phyloP scores from a whole-genome alignment of 805 yeast genomes.

The Alloascoidea hylecoeti region DNA sequence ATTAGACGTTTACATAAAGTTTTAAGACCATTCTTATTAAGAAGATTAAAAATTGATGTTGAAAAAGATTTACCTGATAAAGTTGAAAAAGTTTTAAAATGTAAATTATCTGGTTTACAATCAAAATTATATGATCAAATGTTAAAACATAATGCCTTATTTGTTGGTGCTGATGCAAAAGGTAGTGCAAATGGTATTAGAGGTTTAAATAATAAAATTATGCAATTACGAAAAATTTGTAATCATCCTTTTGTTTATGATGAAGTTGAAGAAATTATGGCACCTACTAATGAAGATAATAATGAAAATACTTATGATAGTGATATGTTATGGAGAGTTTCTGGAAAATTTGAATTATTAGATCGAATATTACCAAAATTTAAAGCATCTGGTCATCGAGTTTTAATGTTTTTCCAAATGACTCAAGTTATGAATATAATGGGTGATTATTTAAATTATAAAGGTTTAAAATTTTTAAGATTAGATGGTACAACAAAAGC shows the following conservation, averaged over 20 bases:
- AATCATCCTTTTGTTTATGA: conserved; percentile 83
- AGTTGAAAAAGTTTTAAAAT: conserved; percentile 70
- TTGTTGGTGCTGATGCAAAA: conserved; percentile 44
- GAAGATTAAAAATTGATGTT: conserved; percentile 79
- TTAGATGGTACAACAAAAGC: conserved; percentile 77
- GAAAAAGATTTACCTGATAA: conserved; percentile 79
- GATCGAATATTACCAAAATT: conserved; percentile 69
- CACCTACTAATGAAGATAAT: too few relatives aligned
- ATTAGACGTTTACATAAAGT: conserved; percentile 81
- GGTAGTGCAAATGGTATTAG: conserved; percentile 48
- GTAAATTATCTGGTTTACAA: conserved; percentile 65
- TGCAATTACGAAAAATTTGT: conserved; percentile 78
- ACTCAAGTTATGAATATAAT: conserved; percentile 82
- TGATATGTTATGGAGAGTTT: conserved; percentile 58
- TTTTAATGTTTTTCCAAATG: conserved; percentile 77
- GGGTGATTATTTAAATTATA: conserved; percentile 67
- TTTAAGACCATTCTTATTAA: conserved; percentile 66
- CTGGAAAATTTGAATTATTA: conserved; percentile 70
- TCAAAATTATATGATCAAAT: conserved; percentile 59
- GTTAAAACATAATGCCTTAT: conserved; percentile 56
- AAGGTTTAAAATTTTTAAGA: conserved; percentile 57
- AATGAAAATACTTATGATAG: conserved; percentile 30
- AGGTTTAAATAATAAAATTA: conserved; percentile 69
- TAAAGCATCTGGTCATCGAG: conserved; percentile 62
- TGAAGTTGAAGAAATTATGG: conserved; percentile 60